Conservation (phyloP, 2,329 filamentous ascomycete genomes). For the Fusarium subglutinans region DNA sequence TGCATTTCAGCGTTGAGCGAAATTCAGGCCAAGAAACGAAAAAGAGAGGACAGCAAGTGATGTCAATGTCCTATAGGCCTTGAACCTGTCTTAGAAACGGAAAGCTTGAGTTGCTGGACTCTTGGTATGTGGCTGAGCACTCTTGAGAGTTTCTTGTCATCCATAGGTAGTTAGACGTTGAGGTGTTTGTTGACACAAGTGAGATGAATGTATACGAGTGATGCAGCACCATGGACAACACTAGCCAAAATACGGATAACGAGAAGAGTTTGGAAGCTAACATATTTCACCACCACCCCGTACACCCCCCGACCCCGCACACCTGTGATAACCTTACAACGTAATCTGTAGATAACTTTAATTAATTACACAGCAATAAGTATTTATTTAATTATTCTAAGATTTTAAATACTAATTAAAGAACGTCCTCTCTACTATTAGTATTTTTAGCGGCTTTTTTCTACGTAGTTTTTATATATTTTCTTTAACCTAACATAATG, state of each 20-base stretch:
- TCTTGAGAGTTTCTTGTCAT: constrained; percentile 11
- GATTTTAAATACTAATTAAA: too few species aligned
- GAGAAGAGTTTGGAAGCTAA: background rate
- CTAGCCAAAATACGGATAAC: background rate
- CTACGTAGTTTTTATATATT: too few species aligned
- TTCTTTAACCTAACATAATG: too few species aligned
- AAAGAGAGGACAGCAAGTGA: background rate
- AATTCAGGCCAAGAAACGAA: constrained; percentile 19
- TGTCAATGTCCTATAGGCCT: constrained; percentile 12
- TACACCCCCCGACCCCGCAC: too few species aligned
- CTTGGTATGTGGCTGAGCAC: constrained; percentile 25
- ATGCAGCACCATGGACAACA: constrained; percentile 15
- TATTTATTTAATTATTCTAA: too few species aligned
- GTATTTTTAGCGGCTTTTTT: too few species aligned
- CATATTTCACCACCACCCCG: too few species aligned
- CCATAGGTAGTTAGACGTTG: background rate
- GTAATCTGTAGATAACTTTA: too few species aligned
- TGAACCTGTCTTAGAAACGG: constrained; percentile 5
- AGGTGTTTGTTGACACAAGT: constrained; percentile 3
- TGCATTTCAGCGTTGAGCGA: constrained; percentile 12
- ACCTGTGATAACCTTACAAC: too few species aligned
- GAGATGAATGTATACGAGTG: constrained; percentile 7
- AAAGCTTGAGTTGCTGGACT: background rate
- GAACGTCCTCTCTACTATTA: too few species aligned
- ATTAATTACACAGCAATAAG: too few species aligned